A percentile compares a stretch with the other conserved stretches of the same genome.
phyloP scores from a whole-genome alignment of 2,329 filamentous ascomycete species.

The Thelonectria rubi region DNA sequence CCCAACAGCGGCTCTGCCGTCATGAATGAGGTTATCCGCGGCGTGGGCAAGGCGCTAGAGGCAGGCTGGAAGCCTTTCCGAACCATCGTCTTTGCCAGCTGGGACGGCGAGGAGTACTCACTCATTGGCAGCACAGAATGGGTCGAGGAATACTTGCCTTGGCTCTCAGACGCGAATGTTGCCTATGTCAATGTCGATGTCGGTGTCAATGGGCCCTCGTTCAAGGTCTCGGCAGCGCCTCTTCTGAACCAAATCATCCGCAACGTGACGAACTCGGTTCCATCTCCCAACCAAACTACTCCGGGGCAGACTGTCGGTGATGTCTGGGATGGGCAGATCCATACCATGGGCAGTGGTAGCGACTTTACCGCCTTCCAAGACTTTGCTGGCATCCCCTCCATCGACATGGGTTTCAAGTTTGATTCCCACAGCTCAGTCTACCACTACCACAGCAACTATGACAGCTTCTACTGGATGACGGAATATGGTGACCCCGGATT shows the following conservation, averaged over 20 bases:
- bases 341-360: slow-evolving; percentile 75
- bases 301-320: slow-evolving; percentile 75
- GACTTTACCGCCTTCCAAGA: slow-evolving; percentile 82
- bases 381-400: slow-evolving; percentile 71
- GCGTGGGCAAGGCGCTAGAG: slow-evolving; percentile 75
- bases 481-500: slow-evolving; percentile 77
- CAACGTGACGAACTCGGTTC: slow-evolving; percentile 70
- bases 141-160: slow-evolving; percentile 89
- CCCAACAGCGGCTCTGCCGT: slow-evolving; percentile 85
- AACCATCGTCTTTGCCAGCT: slow-evolving; percentile 89
- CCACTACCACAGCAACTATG: slow-evolving; percentile 92
- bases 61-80: slow-evolving; percentile 71
- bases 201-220: slow-evolving; percentile 71
- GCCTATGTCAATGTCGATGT: slow-evolving; percentile 90
- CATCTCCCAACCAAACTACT: slow-evolving; percentile 81
- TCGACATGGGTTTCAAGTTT: slow-evolving; percentile 69
- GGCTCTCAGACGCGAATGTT: slow-evolving; percentile 76
- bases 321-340: slow-evolving; percentile 69
- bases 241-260: slow-evolving; percentile 78
- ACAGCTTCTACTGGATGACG: slow-evolving; percentile 90
- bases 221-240: slow-evolving; percentile 74
- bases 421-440: slow-evolving; percentile 65
- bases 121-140: slow-evolving; percentile 89
- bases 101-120: slow-evolving; percentile 87
- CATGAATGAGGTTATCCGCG: slow-evolving; percentile 80